phyloP scores from a whole-genome alignment of 2,329 filamentous ascomycete genomes.

The Pseudogymnoascus sp. region DNA sequence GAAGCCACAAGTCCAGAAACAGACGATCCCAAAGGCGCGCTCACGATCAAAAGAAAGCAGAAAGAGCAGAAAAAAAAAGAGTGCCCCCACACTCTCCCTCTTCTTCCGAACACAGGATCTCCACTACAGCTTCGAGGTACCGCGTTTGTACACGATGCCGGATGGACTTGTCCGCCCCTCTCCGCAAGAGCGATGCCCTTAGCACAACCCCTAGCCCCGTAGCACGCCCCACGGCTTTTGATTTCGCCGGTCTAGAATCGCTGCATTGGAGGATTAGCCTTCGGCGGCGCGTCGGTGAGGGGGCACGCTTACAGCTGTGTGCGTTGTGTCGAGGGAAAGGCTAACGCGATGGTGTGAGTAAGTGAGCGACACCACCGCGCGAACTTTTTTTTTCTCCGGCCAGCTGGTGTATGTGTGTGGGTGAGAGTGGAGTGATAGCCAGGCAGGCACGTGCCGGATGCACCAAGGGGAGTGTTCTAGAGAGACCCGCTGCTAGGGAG shows the following conservation, averaged over 20 bases:
- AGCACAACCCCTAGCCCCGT: too few species aligned
- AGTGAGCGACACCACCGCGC: too few species aligned
- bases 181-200: too few species aligned
- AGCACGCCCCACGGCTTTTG: background rate
- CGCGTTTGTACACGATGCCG: background rate
- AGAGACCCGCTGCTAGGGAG: background rate
- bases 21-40: too few species aligned
- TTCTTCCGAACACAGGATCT: background rate
- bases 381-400: background rate
- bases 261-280: background rate
- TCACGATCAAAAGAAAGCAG: too few species aligned
- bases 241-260: background rate
- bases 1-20: too few species aligned
- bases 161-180: too few species aligned
- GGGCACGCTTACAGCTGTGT: too few species aligned
- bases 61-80: background rate
- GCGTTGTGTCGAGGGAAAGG: too few species aligned
- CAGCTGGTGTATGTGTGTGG: background rate
- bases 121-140: background rate
- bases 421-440: background rate
- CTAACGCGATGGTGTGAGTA: too few species aligned
- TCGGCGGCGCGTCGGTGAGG: too few species aligned
- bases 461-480: background rate
- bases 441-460: background rate
- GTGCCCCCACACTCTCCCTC: background rate